Percentiles rank a stretch among this genome's conserved stretches.
phyloP scores from a whole-genome alignment of 495 filamentous ascomycete species.

The Parachaetomium inaequale region DNA sequence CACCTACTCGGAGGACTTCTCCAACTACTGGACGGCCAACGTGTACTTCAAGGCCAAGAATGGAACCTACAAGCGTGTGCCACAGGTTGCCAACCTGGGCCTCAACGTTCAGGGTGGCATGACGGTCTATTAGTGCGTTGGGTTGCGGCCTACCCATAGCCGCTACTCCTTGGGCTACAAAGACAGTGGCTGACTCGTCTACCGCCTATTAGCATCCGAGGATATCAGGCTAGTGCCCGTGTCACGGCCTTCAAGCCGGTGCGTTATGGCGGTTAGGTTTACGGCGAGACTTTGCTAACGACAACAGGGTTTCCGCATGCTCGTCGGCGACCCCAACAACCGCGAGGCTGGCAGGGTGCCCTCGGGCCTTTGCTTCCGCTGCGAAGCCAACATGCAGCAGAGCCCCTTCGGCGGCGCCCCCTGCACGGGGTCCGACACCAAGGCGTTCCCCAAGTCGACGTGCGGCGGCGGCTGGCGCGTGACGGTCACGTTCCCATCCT shows the following conservation, averaged over 20 bases:
- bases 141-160: too few relatives aligned
- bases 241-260: conserved; percentile 45
- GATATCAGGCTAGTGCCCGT: conserved; percentile 22
- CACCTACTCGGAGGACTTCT: conserved; percentile 29
- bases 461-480: conserved; percentile 47
- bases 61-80: conserved; percentile 43
- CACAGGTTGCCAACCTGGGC: conserved; percentile 39
- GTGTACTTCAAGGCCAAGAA: conserved; percentile 49
- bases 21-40: conserved; percentile 43
- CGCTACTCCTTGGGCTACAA: background rate
- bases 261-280: conserved; percentile 8
- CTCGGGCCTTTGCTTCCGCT: conserved; percentile 45
- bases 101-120: conserved; percentile 41
- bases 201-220: conserved; percentile 16
- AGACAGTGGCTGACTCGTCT: background rate
- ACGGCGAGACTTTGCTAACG: background rate
- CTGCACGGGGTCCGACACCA: conserved; percentile 29
- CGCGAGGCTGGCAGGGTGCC: conserved; percentile 35
- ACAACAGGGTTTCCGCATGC: conserved; percentile 51
- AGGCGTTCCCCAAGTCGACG: conserved; percentile 41
- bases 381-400: conserved; percentile 35
- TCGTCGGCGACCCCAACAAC: conserved; percentile 43
- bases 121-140: conserved; percentile 42
- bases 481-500: conserved; percentile 50
- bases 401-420: conserved; percentile 37